Base-by-base conservation (phyloP, 306 rosid genomes). In the Cicer cuneatum region DNA sequence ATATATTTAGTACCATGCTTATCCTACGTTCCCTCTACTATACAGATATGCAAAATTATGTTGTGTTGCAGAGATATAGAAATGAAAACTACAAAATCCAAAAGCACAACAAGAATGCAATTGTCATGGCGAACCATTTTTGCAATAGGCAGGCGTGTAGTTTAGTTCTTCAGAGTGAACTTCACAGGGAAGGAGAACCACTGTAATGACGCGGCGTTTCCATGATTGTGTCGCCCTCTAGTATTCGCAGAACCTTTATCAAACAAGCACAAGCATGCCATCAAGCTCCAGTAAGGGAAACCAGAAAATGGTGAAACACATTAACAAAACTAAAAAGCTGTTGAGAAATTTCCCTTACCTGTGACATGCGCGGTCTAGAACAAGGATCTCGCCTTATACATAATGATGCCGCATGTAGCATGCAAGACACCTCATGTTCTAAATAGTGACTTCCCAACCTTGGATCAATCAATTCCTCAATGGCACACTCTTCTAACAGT, bases 301-400 rank as follows among this genome's bases (percentile, higher is more conserved):
- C 41, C 60, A 60, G 10, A 47, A 72, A 53, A 54, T 65, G 14
- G 65, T 42, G 56, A 61, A 42, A 66, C 9, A 58, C 56, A 35
- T 40, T 10, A 11, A 15, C 10, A 11, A 37, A 7, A 16, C 29
- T 53, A 53, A n/a, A 67, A 10, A 49, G 3, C 16, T 59, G 43
- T 5, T 2, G 18, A 33, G 10, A 18, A 45, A 3, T 42, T 19
- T 41, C 33, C 73, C 45, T 69, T 49, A 95, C 99, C 93, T 90
- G 98, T 41, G 99, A 92, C 97, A 95, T 92, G 59, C 97, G 98
- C 21, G 99, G 99, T 85, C 99, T 86, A n/a, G 87, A 73, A 72
- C 81, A 90, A 37, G 98, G 98, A 80, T 95, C 97, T 71, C 98
- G 87, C 69, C 92, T 86, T 59, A 95, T 87, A 85, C 99, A 95